Base-by-base conservation (phyloP, 495 filamentous ascomycete species). In the Aspergillus ellipticus region DNA sequence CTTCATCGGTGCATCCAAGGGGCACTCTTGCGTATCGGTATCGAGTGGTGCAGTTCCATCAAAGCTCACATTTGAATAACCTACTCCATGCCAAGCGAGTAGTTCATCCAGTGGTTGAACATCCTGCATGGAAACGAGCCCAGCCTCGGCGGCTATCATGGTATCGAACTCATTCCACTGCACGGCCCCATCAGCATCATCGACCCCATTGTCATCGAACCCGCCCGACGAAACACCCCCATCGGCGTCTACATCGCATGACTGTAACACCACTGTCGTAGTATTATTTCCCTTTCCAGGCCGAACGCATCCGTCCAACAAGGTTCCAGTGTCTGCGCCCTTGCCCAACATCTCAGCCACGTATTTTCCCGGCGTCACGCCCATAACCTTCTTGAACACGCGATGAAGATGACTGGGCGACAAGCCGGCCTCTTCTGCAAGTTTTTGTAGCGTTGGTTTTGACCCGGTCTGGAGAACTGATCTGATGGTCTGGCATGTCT, bases 401-500 rank as follows among this genome's bases (percentile, higher is more conserved):
- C 86, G 81, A 61, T 82, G 83, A 58, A 87, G 84, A 65, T 87
- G 80, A 61, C 83, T 79, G 43, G 82, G 72, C 16, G 82, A 85
- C 54, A 85, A 62, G 3, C 75, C 74, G 16, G 78, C 83, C 55
- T 70, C 72, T 49, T 66, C 70, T 16, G 85, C 83, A 51, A 87
- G 64, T 21, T 77, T 71, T 20, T 73, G 68, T 28, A 82, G 64
- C 42, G 70, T 76, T n/a, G 77, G 72, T 50, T 73, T 69, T 54
- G 66, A 56, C 42, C 65, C 64, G 53, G 58, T 50, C 2, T 66
- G 52, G 31, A 74, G 48, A 17, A 60, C 59, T 13, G 60, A 49
- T 17, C 56, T 53, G 22, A 76, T 67, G 42, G 60, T 59, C 39
- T 62, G 61, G 53, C 81, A 80, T 8, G 79, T 76, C 58, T 68